These are phyloP conservation scores for Clitopilus hobsonii DNA, from an alignment of 768 basidiomycete genomes.

Conservation along the genomic window DNA sequence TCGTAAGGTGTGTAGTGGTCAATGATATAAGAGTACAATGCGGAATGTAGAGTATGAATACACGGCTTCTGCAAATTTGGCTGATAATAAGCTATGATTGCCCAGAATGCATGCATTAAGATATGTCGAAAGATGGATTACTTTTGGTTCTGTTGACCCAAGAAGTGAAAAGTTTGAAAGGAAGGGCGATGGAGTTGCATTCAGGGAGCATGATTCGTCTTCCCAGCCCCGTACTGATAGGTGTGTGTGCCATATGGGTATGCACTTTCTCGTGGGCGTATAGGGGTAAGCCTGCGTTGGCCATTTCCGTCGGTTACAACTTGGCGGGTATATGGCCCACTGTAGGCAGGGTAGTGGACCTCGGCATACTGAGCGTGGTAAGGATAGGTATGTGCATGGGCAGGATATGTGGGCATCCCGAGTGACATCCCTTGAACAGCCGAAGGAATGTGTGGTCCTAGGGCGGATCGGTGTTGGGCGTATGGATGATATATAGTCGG, in stretches of 20 bases:
- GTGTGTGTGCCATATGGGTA: background rate
- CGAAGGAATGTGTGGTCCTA: conserved; percentile 6
- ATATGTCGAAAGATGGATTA: background rate
- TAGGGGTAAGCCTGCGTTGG: conserved; percentile 4
- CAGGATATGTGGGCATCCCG: conserved; percentile 12
- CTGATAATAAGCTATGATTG: no score
- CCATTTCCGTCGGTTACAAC: background rate
- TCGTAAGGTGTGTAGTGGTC: background rate
- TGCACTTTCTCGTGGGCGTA: background rate
- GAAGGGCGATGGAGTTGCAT: background rate
- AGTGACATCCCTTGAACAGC: conserved; percentile 8
- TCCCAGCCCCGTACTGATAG: conserved; percentile 9
- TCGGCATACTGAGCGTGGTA: conserved; percentile 12
- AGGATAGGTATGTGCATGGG: conserved; percentile 10
- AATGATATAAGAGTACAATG: background rate
- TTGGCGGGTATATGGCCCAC: background rate
- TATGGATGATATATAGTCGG: background rate
- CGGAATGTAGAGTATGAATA: background rate
- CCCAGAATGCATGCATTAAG: background rate
- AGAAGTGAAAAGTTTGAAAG: background rate
- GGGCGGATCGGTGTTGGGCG: background rate
- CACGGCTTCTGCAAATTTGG: background rate
- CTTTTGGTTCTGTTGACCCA: background rate
- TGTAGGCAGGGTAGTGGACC: conserved; percentile 2
- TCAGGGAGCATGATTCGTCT: background rate